Base-by-base conservation (phyloP, 208 protist species). In the Wallacemonas sp. region DNA sequence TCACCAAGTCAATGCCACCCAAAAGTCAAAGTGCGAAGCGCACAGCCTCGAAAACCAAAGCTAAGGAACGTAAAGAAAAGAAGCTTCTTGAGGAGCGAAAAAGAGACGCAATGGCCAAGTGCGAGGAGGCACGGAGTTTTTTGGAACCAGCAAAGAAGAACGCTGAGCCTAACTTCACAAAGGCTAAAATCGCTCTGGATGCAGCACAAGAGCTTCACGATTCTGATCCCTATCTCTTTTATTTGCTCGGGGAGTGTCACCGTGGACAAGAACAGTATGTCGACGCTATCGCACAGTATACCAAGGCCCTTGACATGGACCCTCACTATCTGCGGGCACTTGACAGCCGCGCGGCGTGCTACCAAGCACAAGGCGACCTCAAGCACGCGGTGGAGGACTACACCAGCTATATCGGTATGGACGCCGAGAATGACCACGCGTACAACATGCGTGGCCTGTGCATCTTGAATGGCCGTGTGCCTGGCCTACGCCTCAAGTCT, bases 381-480 rank as follows among this genome's bases (percentile, higher is more conserved):
- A 34, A 58, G 19, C 64, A 79, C 38, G 93, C 92, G 21, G 89
- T 97, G 37, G 79, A 87, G 42, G 92, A 98, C 77, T 97, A 97
- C 66, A 91, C 74, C 17, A 84, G 78, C 48, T 81, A 95, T 42
- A 85, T 98, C 21, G 67, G 76, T 2, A 45, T 96, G 45, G 89
- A 97, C 33, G 84, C 91, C 0, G 69, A 88, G 17, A 97, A 97
- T 72, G 91, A 92, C 61, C 88, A 97, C 57, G 89, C 89, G 45
- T 97, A 90, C 73, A 96, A 97, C 71, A 93, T 97, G 79, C 83
- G 95, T 3, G 95, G 92, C 12, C 46, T 95, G 5, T 91, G 87
- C 68, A 75, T 85, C 17, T 63, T 92, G 52, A 71, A 76, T 44
- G 71, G 58, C 27, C 79, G 85, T 24, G 83, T 93, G n/a, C 85